These are phyloP conservation scores for Infundibulicybe gibba DNA, from an alignment of 768 basidiomycete species.

Conservation along the genomic window DNA sequence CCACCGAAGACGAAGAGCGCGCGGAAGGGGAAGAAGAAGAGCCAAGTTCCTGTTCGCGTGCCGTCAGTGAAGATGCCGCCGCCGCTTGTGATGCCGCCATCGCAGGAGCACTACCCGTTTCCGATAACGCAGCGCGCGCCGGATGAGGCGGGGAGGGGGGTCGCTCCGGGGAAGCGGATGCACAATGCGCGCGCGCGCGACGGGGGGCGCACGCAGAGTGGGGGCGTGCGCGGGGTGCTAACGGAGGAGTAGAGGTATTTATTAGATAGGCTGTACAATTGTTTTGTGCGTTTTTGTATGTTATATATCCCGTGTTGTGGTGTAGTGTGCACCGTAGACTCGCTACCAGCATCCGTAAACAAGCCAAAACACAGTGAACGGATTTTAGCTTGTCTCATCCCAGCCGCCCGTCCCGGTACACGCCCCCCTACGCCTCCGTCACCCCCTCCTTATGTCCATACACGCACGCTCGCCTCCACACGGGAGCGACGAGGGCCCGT, in stretches of 20 bases:
- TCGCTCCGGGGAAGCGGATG: conserved; percentile 45
- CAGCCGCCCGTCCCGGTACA: too few species aligned
- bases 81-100: conserved; percentile 9
- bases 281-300: too few species aligned
- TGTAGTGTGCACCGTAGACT: too few species aligned
- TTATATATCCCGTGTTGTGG: too few species aligned
- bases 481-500: too few species aligned
- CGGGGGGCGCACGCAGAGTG: conserved; percentile 82
- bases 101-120: conserved; percentile 57
- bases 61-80: conserved; percentile 35
- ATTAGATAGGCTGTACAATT: background rate
- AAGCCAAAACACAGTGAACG: too few species aligned
- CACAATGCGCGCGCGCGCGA: conserved; percentile 71
- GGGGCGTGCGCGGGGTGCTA: conserved; percentile 75
- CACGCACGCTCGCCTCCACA: too few species aligned
- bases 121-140: conserved; percentile 42
- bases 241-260: conserved; percentile 28
- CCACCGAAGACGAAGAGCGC: conserved; percentile 17
- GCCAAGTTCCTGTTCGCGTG: conserved; percentile 38
- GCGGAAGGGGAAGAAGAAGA: conserved; percentile 37
- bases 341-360: too few species aligned
- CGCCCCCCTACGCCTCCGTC: too few species aligned
- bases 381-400: too few species aligned
- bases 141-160: conserved; percentile 8
- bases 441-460: too few species aligned